These are phyloP conservation scores for Pseudocercospora ulei DNA, from an alignment of 2,329 filamentous ascomycete species.

Conservation along the genomic window DNA sequence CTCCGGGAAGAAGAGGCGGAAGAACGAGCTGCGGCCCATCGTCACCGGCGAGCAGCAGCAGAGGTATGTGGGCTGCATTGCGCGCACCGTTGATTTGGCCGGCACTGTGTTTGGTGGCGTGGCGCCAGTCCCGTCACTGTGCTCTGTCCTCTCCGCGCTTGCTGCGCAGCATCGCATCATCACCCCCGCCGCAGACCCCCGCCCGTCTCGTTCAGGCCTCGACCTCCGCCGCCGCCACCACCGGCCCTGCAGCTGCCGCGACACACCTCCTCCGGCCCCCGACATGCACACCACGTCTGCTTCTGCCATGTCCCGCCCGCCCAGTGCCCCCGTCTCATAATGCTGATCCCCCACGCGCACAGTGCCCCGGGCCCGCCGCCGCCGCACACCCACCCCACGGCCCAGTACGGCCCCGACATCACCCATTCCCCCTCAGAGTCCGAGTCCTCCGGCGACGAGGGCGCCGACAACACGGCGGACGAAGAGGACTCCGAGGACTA, in stretches of 20 bases:
- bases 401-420: conserved; percentile 46
- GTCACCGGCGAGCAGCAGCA: conserved; percentile 55
- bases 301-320: conserved; percentile 14
- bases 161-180: conserved; percentile 14
- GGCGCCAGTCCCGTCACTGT: background rate
- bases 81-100: background rate
- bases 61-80: background rate
- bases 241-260: conserved; percentile 4
- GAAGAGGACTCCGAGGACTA: conserved; percentile 99
- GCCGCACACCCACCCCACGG: conserved; percentile 31
- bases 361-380: conserved; percentile 25
- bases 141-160: conserved; percentile 2
- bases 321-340: conserved; percentile 13
- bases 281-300: conserved; percentile 12
- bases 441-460: conserved; percentile 62
- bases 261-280: background rate
- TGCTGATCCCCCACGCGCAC: conserved; percentile 24
- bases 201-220: conserved; percentile 13
- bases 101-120: background rate
- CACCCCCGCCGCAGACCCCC: conserved; percentile 14
- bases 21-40: conserved; percentile 62
- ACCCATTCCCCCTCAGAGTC: conserved; percentile 59
- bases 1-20: conserved; percentile 60
- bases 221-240: conserved; percentile 12
- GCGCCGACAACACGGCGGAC: conserved; percentile 80